Conservation (phyloP, 768 basidiomycete genomes). For the Trametes sanguinea region DNA sequence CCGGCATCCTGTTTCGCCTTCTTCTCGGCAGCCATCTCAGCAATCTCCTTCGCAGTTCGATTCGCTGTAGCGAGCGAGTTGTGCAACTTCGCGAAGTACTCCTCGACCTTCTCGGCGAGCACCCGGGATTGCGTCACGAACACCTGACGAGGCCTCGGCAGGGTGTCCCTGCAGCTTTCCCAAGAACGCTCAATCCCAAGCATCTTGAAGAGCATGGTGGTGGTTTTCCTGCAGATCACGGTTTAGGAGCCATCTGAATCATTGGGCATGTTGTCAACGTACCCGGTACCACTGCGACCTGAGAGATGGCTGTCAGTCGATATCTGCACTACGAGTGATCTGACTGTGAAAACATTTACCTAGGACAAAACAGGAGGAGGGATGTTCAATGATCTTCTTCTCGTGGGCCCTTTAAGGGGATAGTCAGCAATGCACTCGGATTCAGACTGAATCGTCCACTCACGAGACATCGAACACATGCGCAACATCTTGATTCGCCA, state of each 20-base stretch:
- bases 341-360: slow-evolving; percentile 25
- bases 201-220: slow-evolving; percentile 79
- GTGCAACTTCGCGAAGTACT: slow-evolving; percentile 55
- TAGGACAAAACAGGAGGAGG: slow-evolving; percentile 62
- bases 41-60: slow-evolving; percentile 42
- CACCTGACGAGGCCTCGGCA: slow-evolving; percentile 57
- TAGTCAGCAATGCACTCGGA: neutral
- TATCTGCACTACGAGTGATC: neutral
- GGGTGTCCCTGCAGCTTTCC: slow-evolving; percentile 37
- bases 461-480: slow-evolving; percentile 38
- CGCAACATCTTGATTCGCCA: slow-evolving; percentile 48
- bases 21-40: slow-evolving; percentile 21
- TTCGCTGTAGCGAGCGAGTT: slow-evolving; percentile 40
- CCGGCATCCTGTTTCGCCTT: neutral
- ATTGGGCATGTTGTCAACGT: neutral
- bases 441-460: slow-evolving; percentile 8
- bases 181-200: slow-evolving; percentile 63
- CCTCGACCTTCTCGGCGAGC: slow-evolving; percentile 69
- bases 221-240: slow-evolving; percentile 57
- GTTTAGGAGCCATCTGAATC: neutral
- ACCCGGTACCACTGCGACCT: slow-evolving; percentile 76
- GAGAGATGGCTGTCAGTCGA: neutral
- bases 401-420: slow-evolving; percentile 43
- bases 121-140: slow-evolving; percentile 73
- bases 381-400: slow-evolving; percentile 58